These are phyloP conservation scores for Fusarium sulawesiense DNA, from an alignment of 2,329 filamentous ascomycete genomes.

Conservation along the genomic window DNA sequence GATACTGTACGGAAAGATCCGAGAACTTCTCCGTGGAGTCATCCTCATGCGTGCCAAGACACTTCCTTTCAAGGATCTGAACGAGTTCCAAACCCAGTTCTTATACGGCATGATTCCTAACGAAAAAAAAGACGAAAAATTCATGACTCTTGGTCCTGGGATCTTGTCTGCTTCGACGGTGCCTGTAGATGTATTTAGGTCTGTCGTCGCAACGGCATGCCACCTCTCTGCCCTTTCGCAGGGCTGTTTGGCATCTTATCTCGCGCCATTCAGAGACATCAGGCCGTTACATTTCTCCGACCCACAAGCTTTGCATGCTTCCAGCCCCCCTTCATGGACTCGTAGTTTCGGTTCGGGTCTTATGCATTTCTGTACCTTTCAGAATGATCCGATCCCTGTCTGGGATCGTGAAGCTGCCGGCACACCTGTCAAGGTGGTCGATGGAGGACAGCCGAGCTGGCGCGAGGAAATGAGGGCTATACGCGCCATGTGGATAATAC, in stretches of 20 bases:
- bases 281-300: too few relatives aligned
- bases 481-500: constrained; percentile 38
- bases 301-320: too few relatives aligned
- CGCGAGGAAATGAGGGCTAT: constrained; percentile 40
- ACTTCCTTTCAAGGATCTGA: neutral
- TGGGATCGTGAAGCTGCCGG: too few relatives aligned
- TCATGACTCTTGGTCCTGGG: neutral
- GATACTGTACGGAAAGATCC: neutral
- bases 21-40: neutral
- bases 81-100: neutral
- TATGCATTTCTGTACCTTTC: too few relatives aligned
- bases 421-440: neutral
- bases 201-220: neutral
- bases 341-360: too few relatives aligned
- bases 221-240: neutral
- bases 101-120: neutral
- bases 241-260: neutral
- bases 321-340: too few relatives aligned
- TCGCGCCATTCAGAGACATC: neutral
- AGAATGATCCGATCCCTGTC: too few relatives aligned
- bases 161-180: neutral
- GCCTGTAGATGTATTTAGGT: neutral
- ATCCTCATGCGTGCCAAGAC: neutral
- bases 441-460: constrained; percentile 28
- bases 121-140: neutral